Base-by-base conservation (phyloP, 169 alveolate genomes). In the Amoebophrya sp. region DNA sequence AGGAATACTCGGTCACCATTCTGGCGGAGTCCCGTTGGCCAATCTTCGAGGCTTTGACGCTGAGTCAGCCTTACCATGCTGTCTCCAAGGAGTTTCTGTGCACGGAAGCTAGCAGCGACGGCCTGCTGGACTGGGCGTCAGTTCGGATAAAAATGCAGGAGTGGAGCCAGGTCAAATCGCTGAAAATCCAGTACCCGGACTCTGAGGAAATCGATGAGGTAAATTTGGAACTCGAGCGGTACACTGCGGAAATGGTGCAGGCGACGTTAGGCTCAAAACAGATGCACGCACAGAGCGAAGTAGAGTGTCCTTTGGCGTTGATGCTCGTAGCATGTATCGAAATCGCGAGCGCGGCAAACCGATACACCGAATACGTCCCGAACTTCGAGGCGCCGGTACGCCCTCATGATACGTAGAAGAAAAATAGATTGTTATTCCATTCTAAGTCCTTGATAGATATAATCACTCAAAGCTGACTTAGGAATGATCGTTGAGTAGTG, bases 231-330 rank as follows among this genome's bases (percentile, higher is more conserved):
- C 83, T 65, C 39, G 83, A 65, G 33, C 83, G 83, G 83, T 65
- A 65, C 83, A 65, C 83, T 29, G 83, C 83, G 83, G 83, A 65
- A 26, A 36, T 65, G 33, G 83, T 65, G 83, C 83, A 65, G 83
- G 83, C 83, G 83, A 65, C 83, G 38, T 26, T 65, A 10, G 83
- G 83, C 2, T 26, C 39, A 26, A 65, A 65, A 26, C 2, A 29
- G 38, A 65, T 65, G 83, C 83, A 65, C 83, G 83, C 83, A 29
- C 83, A 65, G 83, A 6, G 33, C 83, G 83, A 65, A 36, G 83
- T 65, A 36, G 83, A 65, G 26, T 65, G 83, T 26, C 83, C 83
- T 36, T 26, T 65, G 83, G 83, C 83, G 83, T 26, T 65, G 83
- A 65, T 65, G 83, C 83, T 65, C 39, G 83, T 65, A 26, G 83